Evolutionary conservation across 129 eudicot genomes (phyloP), one percentile per base, ranked within the genome.

Genomic region (Centaurea solstitialis): DNA sequence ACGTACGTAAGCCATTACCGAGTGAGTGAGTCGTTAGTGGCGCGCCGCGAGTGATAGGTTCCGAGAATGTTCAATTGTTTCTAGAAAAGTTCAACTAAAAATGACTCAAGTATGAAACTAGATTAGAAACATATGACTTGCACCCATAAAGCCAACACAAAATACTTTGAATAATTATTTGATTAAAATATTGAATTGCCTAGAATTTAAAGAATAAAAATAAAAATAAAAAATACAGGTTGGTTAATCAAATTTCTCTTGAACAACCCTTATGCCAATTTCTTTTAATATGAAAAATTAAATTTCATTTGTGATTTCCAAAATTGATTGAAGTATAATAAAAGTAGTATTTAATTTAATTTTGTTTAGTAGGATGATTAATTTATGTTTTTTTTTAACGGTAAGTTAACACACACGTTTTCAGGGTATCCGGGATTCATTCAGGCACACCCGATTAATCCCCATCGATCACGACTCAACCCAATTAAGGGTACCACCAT

Each of bases 1-100:
- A 77, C 83, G 89, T 30, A 30, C 35, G 37, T 86, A 57, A 33
- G 83, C 79, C n/a, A 26, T 86, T 89, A 88, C 84, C 69, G 71
- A 33, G 80, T 79, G 59, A 74, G 74, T 65, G 75, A 87, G 87
- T 68, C 85, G 76, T 67, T 76, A 77, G 86, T 65, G 79, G 86
- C 73, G 75, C 74, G 79, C 83, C 41, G 5, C 73, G 74, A 76
- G 81, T 68, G 30, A 81, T 43, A 24, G 85, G 20, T 75, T 75
- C 81, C 23, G 3, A 68, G 80, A 82, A 82, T 57, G 76, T 75
- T 75, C 76, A 45, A 23, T 20, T 53, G 47, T 82, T 82, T 82
- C 85, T 82, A 79, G 81, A 82, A 57, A 62, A 18, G 33, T 70
- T 76, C 68, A 57, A 82, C 76, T 15, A 15, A 37, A 73, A 7